Conservation (phyloP, 2,329 filamentous ascomycete genomes). For the Pseudogymnoascus sp. region DNA sequence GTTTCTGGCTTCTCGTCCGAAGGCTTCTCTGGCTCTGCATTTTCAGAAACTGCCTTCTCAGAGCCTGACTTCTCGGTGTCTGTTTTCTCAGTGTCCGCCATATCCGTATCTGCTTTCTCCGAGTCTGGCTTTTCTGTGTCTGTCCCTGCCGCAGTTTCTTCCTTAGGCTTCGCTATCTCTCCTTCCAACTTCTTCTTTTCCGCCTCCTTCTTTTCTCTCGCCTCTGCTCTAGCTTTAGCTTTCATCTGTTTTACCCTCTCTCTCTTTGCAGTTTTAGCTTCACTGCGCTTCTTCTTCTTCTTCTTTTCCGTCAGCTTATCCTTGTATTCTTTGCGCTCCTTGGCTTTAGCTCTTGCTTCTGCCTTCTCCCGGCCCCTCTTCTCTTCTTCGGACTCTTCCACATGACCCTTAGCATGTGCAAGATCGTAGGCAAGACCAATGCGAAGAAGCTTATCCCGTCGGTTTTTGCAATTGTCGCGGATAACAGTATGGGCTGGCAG, state of each 20-base stretch:
- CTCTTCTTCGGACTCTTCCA: conserved; percentile 44
- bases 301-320: conserved; percentile 45
- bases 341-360: conserved; percentile 25
- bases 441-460: conserved; percentile 46
- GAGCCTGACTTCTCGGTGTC: conserved; percentile 24
- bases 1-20: conserved; percentile 27
- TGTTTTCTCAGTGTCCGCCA: conserved; percentile 21
- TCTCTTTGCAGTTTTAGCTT: conserved; percentile 34
- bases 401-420: conserved; percentile 52
- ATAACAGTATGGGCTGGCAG: conserved; percentile 48
- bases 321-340: conserved; percentile 39
- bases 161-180: conserved; percentile 16
- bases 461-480: conserved; percentile 39
- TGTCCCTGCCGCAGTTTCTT: conserved; percentile 7
- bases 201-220: conserved; percentile 31
- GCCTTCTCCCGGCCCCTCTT: conserved; percentile 20
- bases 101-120: conserved; percentile 22
- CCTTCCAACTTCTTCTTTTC: conserved; percentile 18
- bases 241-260: conserved; percentile 33
- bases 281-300: conserved; percentile 39
- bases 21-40: conserved; percentile 16
- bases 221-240: conserved; percentile 34
- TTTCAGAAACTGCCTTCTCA: conserved; percentile 21
- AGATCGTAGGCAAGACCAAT: conserved; percentile 53
- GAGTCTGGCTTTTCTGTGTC: conserved; percentile 25